A percentile compares a stretch with the other conserved stretches of the same genome.
Evolutionary conservation across 202 grass and related monocot species (phyloP).

Genomic region (Zizania palustris): DNA sequence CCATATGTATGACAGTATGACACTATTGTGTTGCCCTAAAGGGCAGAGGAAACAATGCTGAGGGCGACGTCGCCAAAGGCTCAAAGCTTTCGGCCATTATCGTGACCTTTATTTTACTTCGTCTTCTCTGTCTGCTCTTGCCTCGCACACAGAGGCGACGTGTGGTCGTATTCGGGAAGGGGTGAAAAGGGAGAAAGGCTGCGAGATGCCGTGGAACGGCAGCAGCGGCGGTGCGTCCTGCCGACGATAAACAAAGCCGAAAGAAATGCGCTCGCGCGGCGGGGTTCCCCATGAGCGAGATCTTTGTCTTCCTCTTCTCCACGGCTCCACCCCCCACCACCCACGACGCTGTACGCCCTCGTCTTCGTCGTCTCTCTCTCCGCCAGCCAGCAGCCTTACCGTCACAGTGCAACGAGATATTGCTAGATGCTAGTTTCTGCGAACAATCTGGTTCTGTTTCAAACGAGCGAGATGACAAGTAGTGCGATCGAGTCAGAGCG

Average conservation of each 20-base stretch:
- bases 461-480: not conserved
- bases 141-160: not conserved
- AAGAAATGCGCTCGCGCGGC: conserved; percentile 45
- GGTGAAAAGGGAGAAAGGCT: not conserved
- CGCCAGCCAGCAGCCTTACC: not conserved
- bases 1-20: too few species aligned
- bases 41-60: conserved; percentile 44
- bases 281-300: conserved; percentile 47
- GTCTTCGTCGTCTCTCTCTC: not conserved
- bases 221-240: not conserved
- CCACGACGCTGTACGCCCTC: conserved; percentile 29
- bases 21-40: not conserved
- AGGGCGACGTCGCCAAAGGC: conserved; percentile 35
- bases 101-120: conserved; percentile 37
- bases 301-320: conserved; percentile 64
- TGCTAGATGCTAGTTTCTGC: not conserved
- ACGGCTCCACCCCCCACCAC: not conserved
- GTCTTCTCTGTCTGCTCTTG: not conserved
- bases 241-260: conserved; percentile 41
- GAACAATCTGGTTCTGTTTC: not conserved
- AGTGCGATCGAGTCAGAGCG: not conserved
- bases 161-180: too few species aligned
- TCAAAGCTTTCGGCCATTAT: conserved; percentile 59
- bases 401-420: too few species aligned
- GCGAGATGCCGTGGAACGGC: conserved; percentile 9